Evolutionary conservation across 257 asterid species (phyloP).

Genomic region (Nicotiana obtusifolia): DNA sequence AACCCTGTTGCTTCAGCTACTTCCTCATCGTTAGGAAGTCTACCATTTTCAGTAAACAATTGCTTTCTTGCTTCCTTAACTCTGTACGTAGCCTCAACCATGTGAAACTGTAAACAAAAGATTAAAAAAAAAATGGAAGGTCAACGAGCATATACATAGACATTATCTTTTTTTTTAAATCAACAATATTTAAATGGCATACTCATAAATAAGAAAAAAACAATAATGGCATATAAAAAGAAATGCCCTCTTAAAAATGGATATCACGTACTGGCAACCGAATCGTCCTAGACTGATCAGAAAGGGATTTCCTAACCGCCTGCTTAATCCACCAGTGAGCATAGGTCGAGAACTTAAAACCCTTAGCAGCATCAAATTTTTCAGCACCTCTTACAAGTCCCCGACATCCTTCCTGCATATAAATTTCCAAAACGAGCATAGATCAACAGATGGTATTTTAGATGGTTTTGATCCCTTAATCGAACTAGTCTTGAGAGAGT

Average conservation of each 20-base stretch:
- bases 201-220: neutral
- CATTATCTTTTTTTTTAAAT: neutral
- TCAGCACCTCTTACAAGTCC: constrained; percentile 91
- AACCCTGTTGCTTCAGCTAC: constrained; percentile 82
- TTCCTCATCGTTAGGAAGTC: constrained; percentile 65
- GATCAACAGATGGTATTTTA: constrained; percentile 3
- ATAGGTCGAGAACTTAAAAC: constrained; percentile 91
- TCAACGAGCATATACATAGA: neutral
- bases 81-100: constrained; percentile 86
- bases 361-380: constrained; percentile 90
- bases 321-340: constrained; percentile 99
- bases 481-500: neutral
- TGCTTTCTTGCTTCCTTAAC: constrained; percentile 93
- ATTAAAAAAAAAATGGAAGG: neutral
- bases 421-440: constrained; percentile 12
- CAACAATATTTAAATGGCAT: neutral
- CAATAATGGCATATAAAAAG: neutral
- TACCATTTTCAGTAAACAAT: constrained; percentile 57
- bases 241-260: constrained; percentile 2
- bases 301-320: constrained; percentile 71
- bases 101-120: constrained; percentile 54
- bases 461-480: neutral
- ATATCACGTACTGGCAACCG: constrained; percentile 50
- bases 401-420: constrained; percentile 90
- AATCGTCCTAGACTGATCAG: constrained; percentile 63